Conservation (phyloP, 2,329 filamentous ascomycete species). For the Madurella fahalii region DNA sequence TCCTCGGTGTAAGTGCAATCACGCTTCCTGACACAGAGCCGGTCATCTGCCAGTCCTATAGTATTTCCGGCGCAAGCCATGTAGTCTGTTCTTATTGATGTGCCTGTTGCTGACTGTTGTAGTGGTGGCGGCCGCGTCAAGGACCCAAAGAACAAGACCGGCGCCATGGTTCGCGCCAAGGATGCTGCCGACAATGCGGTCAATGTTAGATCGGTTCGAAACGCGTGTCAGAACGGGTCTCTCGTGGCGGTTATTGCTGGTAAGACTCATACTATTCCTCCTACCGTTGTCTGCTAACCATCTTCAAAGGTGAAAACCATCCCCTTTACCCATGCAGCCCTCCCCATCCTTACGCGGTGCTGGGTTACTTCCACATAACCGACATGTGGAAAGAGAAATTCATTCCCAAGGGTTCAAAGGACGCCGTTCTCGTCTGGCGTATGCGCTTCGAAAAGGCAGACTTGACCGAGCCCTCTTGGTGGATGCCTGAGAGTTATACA, state of each 20-base stretch:
- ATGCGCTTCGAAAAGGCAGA: conserved; percentile 64
- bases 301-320: conserved; percentile 46
- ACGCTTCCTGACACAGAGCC: background rate
- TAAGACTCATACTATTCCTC: conserved; percentile 28
- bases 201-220: conserved; percentile 37
- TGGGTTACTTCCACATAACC: conserved; percentile 66
- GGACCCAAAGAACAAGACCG: conserved; percentile 36
- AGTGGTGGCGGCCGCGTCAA: conserved; percentile 52
- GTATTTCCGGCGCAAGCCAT: background rate
- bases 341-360: conserved; percentile 58
- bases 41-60: background rate
- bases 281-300: background rate
- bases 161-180: conserved; percentile 41
- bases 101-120: background rate
- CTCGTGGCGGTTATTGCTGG: conserved; percentile 55
- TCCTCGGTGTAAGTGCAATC: conserved; percentile 50
- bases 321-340: conserved; percentile 44
- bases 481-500: conserved; percentile 33
- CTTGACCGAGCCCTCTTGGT: conserved; percentile 52
- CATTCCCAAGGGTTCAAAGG: conserved; percentile 34
- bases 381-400: conserved; percentile 63
- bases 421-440: conserved; percentile 39
- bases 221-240: conserved; percentile 42
- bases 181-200: conserved; percentile 11
- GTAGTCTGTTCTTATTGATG: background rate